phyloP scores from a whole-genome alignment of 2,329 filamentous ascomycete species.

The Curvularia eragrostidis region DNA sequence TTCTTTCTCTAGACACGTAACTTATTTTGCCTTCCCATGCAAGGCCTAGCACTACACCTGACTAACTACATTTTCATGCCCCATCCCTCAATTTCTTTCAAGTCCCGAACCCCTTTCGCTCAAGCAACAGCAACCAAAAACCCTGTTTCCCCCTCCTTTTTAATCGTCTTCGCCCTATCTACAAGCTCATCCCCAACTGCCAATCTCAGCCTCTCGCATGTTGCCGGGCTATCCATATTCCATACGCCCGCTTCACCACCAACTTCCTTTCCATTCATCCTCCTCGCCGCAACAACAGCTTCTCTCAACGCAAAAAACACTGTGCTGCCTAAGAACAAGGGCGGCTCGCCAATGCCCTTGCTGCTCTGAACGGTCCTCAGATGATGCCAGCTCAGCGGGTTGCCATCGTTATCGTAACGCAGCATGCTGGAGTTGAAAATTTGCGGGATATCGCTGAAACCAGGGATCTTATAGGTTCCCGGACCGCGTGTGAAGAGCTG shows the following conservation, averaged over 20 bases:
- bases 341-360: constrained; percentile 76
- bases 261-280: constrained; percentile 47
- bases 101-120: background rate
- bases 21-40: background rate
- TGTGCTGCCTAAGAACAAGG: constrained; percentile 77
- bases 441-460: constrained; percentile 86
- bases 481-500: constrained; percentile 69
- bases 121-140: constrained; percentile 42
- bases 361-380: constrained; percentile 82
- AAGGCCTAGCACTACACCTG: background rate
- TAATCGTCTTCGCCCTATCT: constrained; percentile 69
- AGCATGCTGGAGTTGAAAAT: constrained; percentile 81
- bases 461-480: constrained; percentile 84
- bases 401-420: constrained; percentile 65
- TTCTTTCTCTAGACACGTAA: background rate
- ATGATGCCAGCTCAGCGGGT: constrained; percentile 75
- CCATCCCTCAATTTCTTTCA: background rate
- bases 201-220: constrained; percentile 78
- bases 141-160: constrained; percentile 70
- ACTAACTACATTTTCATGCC: background rate
- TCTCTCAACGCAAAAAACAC: constrained; percentile 90
- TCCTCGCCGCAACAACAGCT: constrained; percentile 75
- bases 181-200: constrained; percentile 81
- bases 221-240: constrained; percentile 77
- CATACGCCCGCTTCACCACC: constrained; percentile 60